Evolutionary conservation across 2,329 filamentous ascomycete species (phyloP).

Genomic region (Sordariomycetes sp.): DNA sequence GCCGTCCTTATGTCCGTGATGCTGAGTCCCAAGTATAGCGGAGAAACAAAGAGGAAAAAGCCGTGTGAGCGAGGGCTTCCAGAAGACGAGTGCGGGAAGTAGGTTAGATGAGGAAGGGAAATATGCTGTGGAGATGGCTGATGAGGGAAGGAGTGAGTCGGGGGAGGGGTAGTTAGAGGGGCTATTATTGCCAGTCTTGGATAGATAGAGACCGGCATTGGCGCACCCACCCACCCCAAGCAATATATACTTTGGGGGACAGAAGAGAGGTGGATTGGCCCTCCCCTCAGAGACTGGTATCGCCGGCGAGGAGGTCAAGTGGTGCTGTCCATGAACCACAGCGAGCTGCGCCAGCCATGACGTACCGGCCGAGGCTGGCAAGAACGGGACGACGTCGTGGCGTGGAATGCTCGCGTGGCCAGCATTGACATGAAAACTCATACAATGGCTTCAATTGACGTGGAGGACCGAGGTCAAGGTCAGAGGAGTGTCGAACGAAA

Average conservation of each 20-base stretch:
- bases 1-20: neutral
- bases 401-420: slow-evolving; percentile 8
- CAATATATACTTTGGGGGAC: too few species aligned
- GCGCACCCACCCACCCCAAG: too few species aligned
- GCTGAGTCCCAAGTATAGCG: neutral
- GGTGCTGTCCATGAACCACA: too few species aligned
- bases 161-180: neutral
- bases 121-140: neutral
- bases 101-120: neutral
- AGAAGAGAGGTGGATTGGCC: too few species aligned
- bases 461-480: too few species aligned
- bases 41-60: neutral
- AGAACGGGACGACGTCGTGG: slow-evolving; percentile 17
- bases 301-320: too few species aligned
- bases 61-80: neutral
- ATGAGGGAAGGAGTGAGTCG: neutral
- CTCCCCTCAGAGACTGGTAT: too few species aligned
- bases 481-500: too few species aligned
- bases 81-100: neutral
- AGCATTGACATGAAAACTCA: too few species aligned
- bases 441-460: too few species aligned
- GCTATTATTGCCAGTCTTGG: neutral
- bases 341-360: too few species aligned
- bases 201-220: too few species aligned
- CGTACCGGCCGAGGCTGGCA: neutral